A percentile compares a stretch with the other conserved stretches of the same genome.
phyloP scores from a whole-genome alignment of 495 filamentous ascomycete genomes.

The Penicillium steckii region DNA sequence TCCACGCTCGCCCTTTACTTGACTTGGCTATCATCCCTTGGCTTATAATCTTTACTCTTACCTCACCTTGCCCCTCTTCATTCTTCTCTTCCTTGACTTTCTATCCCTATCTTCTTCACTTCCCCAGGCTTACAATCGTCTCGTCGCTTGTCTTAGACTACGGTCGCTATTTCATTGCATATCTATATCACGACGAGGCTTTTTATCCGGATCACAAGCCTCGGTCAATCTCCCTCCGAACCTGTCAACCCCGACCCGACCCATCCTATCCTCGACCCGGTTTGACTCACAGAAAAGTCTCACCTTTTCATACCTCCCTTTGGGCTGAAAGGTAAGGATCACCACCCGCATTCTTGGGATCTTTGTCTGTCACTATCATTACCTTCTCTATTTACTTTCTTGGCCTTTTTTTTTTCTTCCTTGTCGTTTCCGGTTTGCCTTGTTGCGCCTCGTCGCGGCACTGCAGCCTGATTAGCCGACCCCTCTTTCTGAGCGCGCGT shows the following conservation, averaged over 20 bases:
- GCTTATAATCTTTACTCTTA: background rate
- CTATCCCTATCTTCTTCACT: conserved; percentile 5
- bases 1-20: background rate
- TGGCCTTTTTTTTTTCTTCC: background rate
- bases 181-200: background rate
- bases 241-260: conserved; percentile 12
- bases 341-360: conserved; percentile 1
- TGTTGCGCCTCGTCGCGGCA: conserved; percentile 4
- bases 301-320: background rate
- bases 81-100: background rate
- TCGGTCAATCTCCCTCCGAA: conserved; percentile 17
- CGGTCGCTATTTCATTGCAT: background rate
- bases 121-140: background rate
- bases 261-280: background rate
- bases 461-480: conserved; percentile 6
- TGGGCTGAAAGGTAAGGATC: conserved; percentile 10
- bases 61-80: background rate
- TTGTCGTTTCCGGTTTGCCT: conserved; percentile 14
- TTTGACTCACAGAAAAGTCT: background rate
- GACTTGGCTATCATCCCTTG: background rate
- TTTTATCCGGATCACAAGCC: conserved; percentile 8
- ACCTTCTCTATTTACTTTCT: background rate
- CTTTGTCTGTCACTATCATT: background rate
- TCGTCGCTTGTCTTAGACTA: conserved; percentile 7
- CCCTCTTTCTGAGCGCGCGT: background rate